Percentiles rank a stretch among this genome's conserved stretches.
phyloP scores from a whole-genome alignment of 1,284 basidiomycete species.

The Naganishia sp. region DNA sequence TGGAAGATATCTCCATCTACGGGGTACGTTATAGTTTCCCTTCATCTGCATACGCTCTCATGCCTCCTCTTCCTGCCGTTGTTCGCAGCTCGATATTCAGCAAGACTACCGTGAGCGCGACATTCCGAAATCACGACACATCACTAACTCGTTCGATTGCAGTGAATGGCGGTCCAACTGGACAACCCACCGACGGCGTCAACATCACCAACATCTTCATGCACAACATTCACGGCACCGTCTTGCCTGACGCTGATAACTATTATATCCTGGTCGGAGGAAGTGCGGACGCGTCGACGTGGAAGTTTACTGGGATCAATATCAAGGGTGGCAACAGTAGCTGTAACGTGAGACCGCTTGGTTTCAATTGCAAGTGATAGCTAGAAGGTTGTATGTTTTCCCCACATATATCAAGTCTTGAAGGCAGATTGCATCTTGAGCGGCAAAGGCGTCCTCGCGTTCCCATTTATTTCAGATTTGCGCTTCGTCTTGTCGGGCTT shows the following conservation, averaged over 20 bases:
- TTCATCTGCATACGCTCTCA: background rate
- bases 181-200: slow-evolving; percentile 30
- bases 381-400: background rate
- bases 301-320: slow-evolving; percentile 32
- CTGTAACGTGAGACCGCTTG: slow-evolving; percentile 25
- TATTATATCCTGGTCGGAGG: slow-evolving; percentile 32
- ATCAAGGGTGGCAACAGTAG: slow-evolving; percentile 30
- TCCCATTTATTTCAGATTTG: too few relatives aligned
- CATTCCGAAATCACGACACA: too few relatives aligned
- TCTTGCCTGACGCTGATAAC: slow-evolving; percentile 22
- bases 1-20: slow-evolving; percentile 37
- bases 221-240: slow-evolving; percentile 33
- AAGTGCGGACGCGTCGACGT: slow-evolving; percentile 26
- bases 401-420: too few relatives aligned
- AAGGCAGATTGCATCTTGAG: too few relatives aligned
- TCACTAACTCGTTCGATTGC: background rate
- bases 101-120: slow-evolving; percentile 22
- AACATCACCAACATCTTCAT: slow-evolving; percentile 33
- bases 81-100: slow-evolving; percentile 22
- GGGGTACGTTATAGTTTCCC: slow-evolving; percentile 30
- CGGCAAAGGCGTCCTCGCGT: too few relatives aligned
- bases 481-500: too few relatives aligned
- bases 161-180: slow-evolving; percentile 34
- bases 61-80: background rate
- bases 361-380: slow-evolving; percentile 26